phyloP scores from a whole-genome alignment of 2,329 filamentous ascomycete species.

The Microcyclospora pomicola region DNA sequence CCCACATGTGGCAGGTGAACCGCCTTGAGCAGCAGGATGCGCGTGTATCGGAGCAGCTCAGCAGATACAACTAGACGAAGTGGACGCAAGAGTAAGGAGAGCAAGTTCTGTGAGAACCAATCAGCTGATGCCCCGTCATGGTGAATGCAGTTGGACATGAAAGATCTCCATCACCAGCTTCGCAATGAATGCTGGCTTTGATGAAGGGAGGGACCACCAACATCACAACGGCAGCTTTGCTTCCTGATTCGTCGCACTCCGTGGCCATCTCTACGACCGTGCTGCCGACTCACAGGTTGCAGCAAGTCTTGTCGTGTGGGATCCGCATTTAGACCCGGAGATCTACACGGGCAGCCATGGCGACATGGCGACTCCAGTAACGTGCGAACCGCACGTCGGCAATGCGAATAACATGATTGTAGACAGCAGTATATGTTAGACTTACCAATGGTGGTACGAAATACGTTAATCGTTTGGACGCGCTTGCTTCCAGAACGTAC shows the following conservation, averaged over 20 bases:
- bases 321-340: too few species aligned
- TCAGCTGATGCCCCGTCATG: slow-evolving; percentile 5
- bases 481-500: slow-evolving; percentile 40
- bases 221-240: not conserved
- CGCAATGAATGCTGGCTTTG: too few species aligned
- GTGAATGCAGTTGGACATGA: too few species aligned
- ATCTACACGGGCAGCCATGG: too few species aligned
- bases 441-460: slow-evolving; percentile 35
- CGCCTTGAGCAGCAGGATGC: slow-evolving; percentile 44
- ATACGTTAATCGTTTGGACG: slow-evolving; percentile 35
- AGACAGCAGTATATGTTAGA: slow-evolving; percentile 6
- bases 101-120: slow-evolving; percentile 43
- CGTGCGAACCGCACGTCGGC: too few species aligned
- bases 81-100: slow-evolving; percentile 60
- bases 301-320: too few species aligned
- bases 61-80: slow-evolving; percentile 54
- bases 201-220: not conserved
- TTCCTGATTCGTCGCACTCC: too few species aligned
- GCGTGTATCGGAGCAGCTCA: slow-evolving; percentile 47
- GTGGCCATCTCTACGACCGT: too few species aligned
- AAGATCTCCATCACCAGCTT: too few species aligned
- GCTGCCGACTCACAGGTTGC: too few species aligned
- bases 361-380: too few species aligned
- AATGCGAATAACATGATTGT: too few species aligned
- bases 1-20: slow-evolving; percentile 54